Base-by-base conservation (phyloP, 2,329 filamentous ascomycete genomes). In the Exophiala sp. region DNA sequence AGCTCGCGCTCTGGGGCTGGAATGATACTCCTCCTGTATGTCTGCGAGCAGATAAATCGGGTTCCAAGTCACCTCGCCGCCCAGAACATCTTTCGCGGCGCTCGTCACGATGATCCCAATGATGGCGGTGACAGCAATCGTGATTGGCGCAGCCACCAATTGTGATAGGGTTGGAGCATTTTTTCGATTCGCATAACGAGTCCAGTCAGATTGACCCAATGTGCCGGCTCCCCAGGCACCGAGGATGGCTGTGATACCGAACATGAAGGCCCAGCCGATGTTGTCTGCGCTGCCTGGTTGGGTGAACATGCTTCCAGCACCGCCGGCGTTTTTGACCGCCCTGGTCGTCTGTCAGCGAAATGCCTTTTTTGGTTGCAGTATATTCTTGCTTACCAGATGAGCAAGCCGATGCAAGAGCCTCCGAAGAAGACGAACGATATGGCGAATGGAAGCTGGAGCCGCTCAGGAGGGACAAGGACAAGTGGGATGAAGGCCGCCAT, bases 51-150 rank as follows among this genome's bases (percentile, higher is more conserved):
- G 58, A 46, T 65, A 60, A 39, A 70, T 66, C 2, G 68, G 68
- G 37, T 69, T 69, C 68, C 68, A 70, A 40, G 68, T 60, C 42
- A 67, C 61, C 46, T 67, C 60, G 1, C 34, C 34, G 29, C 66
- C 59, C 11, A 60, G 43, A 8, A 63, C 41, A 35, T 58, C 57
- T 8, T 59, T 59, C 8, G 65, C 55, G 2, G 65, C 66, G 24
- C 62, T 66, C 2, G 68, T 69, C 37, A 69, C 64, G 13, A 70
- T 58, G 16, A 71, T 64, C 1, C 68, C 68, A 43, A 65, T 64
- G 11, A 66, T 60, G 8, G 66, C 64, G 4, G 66, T 69, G 29
- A 69, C 51, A 8, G 65, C 62, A 44, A 70, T 68, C 2, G 65
- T 67, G 11, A 69, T 56, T 4, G 69, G 68, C 14, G 62, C 67